phyloP scores from a whole-genome alignment of 768 basidiomycete genomes.

The Russula olivacea region DNA sequence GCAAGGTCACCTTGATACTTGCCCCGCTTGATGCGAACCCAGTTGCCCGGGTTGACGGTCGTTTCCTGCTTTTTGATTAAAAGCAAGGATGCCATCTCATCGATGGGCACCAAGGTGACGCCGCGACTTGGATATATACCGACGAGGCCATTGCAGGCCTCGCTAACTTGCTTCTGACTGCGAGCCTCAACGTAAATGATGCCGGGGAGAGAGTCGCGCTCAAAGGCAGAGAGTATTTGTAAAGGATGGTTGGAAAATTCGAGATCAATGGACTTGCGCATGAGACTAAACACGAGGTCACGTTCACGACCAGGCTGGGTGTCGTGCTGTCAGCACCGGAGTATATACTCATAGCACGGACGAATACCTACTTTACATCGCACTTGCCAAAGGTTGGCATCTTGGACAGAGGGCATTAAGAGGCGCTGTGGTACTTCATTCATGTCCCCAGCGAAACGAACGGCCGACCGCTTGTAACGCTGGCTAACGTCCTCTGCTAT shows the following conservation, averaged over 20 bases:
- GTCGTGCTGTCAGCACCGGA: neutral
- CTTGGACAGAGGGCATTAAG: slow-evolving; percentile 94
- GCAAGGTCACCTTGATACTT: slow-evolving; percentile 94
- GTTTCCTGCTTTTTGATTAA: slow-evolving; percentile 94
- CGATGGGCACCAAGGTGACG: slow-evolving; percentile 82
- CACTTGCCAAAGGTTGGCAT: slow-evolving; percentile 94
- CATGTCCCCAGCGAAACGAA: slow-evolving; percentile 84
- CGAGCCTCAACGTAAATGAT: slow-evolving; percentile 97
- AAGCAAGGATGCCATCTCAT: slow-evolving; percentile 95
- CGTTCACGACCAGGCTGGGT: slow-evolving; percentile 82
- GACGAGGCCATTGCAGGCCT: slow-evolving; percentile 85
- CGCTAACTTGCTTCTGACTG: slow-evolving; percentile 75
- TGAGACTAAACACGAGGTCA: slow-evolving; percentile 89
- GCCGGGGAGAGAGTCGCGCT: slow-evolving; percentile 89
- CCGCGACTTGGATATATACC: slow-evolving; percentile 85
- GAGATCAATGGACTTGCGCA: slow-evolving; percentile 85
- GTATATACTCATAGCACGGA: neutral
- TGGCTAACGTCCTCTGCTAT: slow-evolving; percentile 78
- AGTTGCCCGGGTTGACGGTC: slow-evolving; percentile 77
- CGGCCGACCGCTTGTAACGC: slow-evolving; percentile 64
- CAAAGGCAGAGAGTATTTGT: slow-evolving; percentile 88
- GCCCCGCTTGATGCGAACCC: slow-evolving; percentile 93
- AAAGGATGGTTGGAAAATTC: slow-evolving; percentile 75
- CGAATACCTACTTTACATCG: slow-evolving; percentile 68
- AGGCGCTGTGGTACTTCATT: slow-evolving; percentile 89